Conservation (phyloP, 2,329 filamentous ascomycete genomes). For the Pseudogymnoascus sp. region DNA sequence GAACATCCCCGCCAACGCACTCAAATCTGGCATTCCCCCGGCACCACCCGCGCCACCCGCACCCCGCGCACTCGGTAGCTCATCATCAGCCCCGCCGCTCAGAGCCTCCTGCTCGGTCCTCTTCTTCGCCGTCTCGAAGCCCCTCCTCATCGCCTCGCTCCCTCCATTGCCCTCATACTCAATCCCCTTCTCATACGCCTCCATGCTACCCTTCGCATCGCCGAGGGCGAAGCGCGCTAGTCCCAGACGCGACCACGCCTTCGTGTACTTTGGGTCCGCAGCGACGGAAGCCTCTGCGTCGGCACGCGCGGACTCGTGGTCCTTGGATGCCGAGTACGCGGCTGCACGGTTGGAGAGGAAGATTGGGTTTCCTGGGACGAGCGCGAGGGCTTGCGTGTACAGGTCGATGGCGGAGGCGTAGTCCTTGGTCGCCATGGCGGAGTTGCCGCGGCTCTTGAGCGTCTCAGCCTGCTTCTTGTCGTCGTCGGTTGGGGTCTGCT, state of each 20-base stretch:
- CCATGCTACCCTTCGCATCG: constrained; percentile 85
- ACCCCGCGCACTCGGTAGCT: constrained; percentile 44
- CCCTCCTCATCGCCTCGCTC: constrained; percentile 95
- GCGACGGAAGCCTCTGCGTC: constrained; percentile 88
- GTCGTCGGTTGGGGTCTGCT: constrained; percentile 48
- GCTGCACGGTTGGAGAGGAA: constrained; percentile 97
- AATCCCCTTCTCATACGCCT: constrained; percentile 89
- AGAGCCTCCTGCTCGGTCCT: constrained; percentile 72
- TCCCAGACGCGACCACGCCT: constrained; percentile 91
- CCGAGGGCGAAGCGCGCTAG: constrained; percentile 87
- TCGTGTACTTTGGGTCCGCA: constrained; percentile 87
- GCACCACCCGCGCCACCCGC: constrained; percentile 39
- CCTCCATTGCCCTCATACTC: constrained; percentile 90
- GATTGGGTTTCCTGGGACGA: constrained; percentile 82
- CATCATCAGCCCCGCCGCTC: constrained; percentile 39
- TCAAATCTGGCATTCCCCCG: constrained; percentile 65
- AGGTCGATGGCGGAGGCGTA: constrained; percentile 73
- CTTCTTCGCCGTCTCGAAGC: constrained; percentile 85
- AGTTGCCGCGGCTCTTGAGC: constrained; percentile 85
- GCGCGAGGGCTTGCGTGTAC: constrained; percentile 78
- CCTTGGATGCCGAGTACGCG: constrained; percentile 74
- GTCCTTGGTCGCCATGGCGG: constrained; percentile 91
- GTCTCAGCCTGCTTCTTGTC: constrained; percentile 76
- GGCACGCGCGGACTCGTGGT: constrained; percentile 75
- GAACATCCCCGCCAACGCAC: constrained; percentile 64